Conservation (phyloP, 1,284 basidiomycete species). For the Leucoagaricus sp. region DNA sequence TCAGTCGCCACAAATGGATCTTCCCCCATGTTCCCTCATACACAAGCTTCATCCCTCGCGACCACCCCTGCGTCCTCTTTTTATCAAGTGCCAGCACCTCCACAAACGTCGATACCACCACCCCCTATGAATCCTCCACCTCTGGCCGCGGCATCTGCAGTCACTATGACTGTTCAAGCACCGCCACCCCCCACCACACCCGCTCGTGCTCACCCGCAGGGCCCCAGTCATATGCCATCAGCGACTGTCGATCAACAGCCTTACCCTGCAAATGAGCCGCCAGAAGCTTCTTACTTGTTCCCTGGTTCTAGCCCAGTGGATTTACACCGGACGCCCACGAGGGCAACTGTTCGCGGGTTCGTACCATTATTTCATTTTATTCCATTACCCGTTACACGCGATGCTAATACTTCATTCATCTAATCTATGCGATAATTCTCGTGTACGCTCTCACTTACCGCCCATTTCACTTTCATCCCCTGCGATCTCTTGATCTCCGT, state of each 20-base stretch:
- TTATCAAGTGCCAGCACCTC: slow-evolving; percentile 6
- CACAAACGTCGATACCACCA: not conserved
- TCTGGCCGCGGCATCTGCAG: slow-evolving; percentile 15
- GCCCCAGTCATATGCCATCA: slow-evolving; percentile 6
- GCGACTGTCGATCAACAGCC: not conserved
- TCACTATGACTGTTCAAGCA: slow-evolving; percentile 18
- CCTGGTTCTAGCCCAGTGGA: slow-evolving; percentile 2
- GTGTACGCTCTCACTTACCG: slow-evolving; percentile 29
- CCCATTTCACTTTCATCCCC: too few species aligned
- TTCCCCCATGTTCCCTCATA: slow-evolving; percentile 8
- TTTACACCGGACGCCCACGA: slow-evolving; percentile 10
- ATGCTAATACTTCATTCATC: not conserved
- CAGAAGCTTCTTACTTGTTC: not conserved
- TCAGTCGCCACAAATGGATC: slow-evolving; percentile 17
- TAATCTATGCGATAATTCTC: not conserved
- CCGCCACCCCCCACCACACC: slow-evolving; percentile 11
- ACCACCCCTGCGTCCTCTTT: slow-evolving; percentile 18
- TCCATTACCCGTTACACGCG: not conserved
- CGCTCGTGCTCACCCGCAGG: not conserved
- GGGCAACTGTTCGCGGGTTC: slow-evolving; percentile 9
- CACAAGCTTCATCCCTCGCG: slow-evolving; percentile 9
- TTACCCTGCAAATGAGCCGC: slow-evolving; percentile 2
- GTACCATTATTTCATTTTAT: not conserved
- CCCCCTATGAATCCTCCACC: slow-evolving; percentile 1
- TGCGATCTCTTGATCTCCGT: too few species aligned